These are phyloP conservation scores for Plasmodium chabaudi DNA, from an alignment of 169 alveolate species.

Conservation along the genomic window DNA sequence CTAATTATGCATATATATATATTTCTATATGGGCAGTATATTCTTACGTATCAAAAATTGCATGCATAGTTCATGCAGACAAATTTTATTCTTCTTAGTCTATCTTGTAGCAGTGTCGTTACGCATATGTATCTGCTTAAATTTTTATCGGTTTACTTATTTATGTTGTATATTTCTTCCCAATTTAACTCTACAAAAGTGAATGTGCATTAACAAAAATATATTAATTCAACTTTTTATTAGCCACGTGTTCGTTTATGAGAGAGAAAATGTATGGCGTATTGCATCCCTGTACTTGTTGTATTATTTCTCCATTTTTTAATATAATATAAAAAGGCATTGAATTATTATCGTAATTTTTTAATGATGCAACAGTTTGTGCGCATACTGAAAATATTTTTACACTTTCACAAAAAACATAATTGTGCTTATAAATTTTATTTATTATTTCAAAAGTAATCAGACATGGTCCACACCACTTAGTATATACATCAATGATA, in stretches of 20 bases:
- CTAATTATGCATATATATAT: too few relatives aligned
- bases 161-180: too few relatives aligned
- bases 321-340: slow-evolving; percentile 73
- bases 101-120: too few relatives aligned
- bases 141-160: too few relatives aligned
- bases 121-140: too few relatives aligned
- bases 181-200: too few relatives aligned
- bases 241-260: slow-evolving; percentile 54
- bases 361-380: slow-evolving; percentile 48
- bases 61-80: too few relatives aligned
- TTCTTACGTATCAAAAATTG: too few relatives aligned
- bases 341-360: slow-evolving; percentile 71
- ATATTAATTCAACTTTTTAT: background rate
- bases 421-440: slow-evolving; percentile 60
- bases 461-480: slow-evolving; percentile 77
- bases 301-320: slow-evolving; percentile 75
- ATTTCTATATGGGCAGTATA: too few relatives aligned
- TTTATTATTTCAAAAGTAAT: slow-evolving; percentile 74
- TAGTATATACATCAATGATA: slow-evolving; percentile 67
- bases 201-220: too few relatives aligned
- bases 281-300: slow-evolving; percentile 71
- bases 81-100: too few relatives aligned
- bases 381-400: slow-evolving; percentile 74
- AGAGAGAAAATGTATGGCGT: slow-evolving; percentile 63
- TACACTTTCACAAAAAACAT: slow-evolving; percentile 47